A percentile compares a stretch with the other conserved stretches of the same genome.
Evolutionary conservation across 768 basidiomycete genomes (phyloP).

Genomic region (Leccinum uliginosum): DNA sequence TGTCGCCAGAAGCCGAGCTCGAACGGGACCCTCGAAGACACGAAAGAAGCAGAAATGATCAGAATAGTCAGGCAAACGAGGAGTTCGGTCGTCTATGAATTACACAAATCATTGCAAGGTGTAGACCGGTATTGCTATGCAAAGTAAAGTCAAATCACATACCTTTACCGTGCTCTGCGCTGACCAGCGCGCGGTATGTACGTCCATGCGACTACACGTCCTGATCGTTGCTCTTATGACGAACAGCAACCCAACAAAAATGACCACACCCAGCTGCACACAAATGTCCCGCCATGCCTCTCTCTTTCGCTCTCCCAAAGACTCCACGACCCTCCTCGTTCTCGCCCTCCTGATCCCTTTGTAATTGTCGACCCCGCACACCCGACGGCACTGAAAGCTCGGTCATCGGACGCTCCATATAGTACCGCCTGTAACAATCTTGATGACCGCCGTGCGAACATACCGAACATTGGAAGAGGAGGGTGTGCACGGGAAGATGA

Average conservation of each 20-base stretch:
- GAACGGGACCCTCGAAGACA: constrained; percentile 34
- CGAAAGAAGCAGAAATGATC: constrained; percentile 47
- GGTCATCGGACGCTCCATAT: constrained; percentile 54
- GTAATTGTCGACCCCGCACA: constrained; percentile 21
- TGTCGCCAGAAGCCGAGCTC: constrained; percentile 57
- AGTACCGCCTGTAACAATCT: constrained; percentile 68
- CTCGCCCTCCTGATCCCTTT: constrained; percentile 16
- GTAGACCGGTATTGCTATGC: neutral
- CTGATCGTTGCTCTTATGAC: neutral
- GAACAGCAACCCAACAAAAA: constrained; percentile 65
- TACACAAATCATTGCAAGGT: too few species aligned
- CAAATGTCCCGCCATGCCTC: constrained; percentile 43
- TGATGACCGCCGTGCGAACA: constrained; percentile 83
- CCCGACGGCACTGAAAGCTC: constrained; percentile 29
- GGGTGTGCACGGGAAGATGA: constrained; percentile 67
- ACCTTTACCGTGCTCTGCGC: neutral
- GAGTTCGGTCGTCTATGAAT: neutral
- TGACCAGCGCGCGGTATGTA: too few species aligned
- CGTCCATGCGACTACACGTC: neutral
- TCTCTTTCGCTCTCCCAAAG: constrained; percentile 4
- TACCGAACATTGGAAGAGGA: constrained; percentile 70
- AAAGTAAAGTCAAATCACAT: too few species aligned
- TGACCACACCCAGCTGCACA: constrained; percentile 85
- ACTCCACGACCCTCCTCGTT: constrained; percentile 9
- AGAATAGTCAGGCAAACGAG: constrained; percentile 29